Evolutionary conservation across 2,329 filamentous ascomycete genomes (phyloP), one percentile per base, ranked within the genome.

Genomic region (Colletotrichum lupini): DNA sequence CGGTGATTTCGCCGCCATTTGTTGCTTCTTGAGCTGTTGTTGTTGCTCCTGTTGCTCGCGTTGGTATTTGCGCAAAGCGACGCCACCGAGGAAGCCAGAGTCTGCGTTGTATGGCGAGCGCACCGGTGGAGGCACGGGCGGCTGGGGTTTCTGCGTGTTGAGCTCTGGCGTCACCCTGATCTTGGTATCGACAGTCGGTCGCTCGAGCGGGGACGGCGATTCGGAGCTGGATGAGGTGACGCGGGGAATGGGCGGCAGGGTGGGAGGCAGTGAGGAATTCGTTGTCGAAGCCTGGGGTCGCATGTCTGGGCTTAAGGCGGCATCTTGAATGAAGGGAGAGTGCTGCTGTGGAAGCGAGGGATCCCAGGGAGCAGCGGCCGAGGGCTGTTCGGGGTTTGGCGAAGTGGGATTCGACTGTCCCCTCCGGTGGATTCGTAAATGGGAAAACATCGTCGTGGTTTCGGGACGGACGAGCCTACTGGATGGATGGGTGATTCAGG

Each of bases 361-460:
- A 76, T 75, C 73, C 74, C 68, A 75, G 62, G 66, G 68, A 9
- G 81, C 74, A 28, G 81, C 66, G 55, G 85, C 83, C 80, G 85
- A 86, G 52, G 83, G 78, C 69, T 85, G 86, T 69, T 90, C 88
- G 66, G 85, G 83, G 30, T 84, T 79, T 5, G 89, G 88, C 42
- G 89, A 90, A 28, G 86, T 83, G 74, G 89, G 88, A 81, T 86
- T 89, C 68, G 88, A 90, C 76, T 85, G 85, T 60, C 84, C 88
- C 77, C 88, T 87, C 77, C 89, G 87, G 77, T 90, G 89, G 81
- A 91, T 90, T 77, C 88, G 88, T 60, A 90, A 84, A 80, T 88
- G 85, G 76, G 87, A 88, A 66, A 88, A 83, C 87, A 89, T 88
- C 57, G 72, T 49, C 32, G 67, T 28, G 42, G 14, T 22, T 68